phyloP scores from a whole-genome alignment of 2,329 filamentous ascomycete genomes.

The Calonectria hongkongensis region DNA sequence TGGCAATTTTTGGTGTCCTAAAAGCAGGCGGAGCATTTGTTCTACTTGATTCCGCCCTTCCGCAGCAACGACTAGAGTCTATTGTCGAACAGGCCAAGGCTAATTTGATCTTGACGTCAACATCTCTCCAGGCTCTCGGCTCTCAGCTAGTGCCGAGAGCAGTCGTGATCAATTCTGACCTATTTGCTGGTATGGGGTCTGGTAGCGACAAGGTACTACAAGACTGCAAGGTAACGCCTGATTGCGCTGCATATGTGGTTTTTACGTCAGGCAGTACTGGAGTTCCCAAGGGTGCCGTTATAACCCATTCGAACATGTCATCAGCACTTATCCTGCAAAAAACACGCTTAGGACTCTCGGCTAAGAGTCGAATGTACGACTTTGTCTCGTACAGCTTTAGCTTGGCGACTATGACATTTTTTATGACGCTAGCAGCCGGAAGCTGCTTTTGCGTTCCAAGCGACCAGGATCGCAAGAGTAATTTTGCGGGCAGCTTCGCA shows the following conservation, averaged over 20 bases:
- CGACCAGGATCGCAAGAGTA: constrained; percentile 8
- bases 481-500: constrained; percentile 1
- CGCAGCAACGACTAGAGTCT: constrained; percentile 20
- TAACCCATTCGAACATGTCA: constrained; percentile 15
- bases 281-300: constrained; percentile 26
- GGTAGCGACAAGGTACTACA: too few relatives aligned
- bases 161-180: background rate
- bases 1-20: constrained; percentile 49
- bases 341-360: background rate
- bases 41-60: constrained; percentile 39
- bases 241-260: constrained; percentile 18
- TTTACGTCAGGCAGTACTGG: constrained; percentile 34
- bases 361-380: constrained; percentile 15
- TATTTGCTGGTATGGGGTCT: background rate
- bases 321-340: constrained; percentile 2
- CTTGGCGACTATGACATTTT: constrained; percentile 3
- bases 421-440: constrained; percentile 18
- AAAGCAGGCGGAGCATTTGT: constrained; percentile 51
- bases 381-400: constrained; percentile 36
- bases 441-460: constrained; percentile 36
- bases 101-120: background rate
- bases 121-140: background rate
- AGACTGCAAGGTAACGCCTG: background rate
- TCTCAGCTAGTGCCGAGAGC: background rate
- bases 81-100: constrained; percentile 28